Conservation (phyloP, 306 rosid genomes). For the Rosa persica region DNA sequence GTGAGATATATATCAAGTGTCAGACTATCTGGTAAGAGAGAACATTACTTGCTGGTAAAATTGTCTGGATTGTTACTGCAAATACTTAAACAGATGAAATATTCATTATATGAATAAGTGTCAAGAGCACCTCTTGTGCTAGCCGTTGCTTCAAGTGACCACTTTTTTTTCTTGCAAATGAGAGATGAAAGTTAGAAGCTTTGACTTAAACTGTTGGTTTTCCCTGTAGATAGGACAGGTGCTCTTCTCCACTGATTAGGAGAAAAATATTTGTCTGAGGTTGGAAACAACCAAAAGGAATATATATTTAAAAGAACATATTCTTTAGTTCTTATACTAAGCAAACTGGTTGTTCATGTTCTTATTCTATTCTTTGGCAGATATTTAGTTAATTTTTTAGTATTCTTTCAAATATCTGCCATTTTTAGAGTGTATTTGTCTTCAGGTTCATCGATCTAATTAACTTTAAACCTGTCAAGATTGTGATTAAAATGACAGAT, state of each 20-base stretch:
- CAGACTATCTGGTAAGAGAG: not conserved
- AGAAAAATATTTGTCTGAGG: not conserved
- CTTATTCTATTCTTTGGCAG: constrained; percentile 8
- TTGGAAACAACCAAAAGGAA: constrained; percentile 2
- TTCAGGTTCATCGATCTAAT: not conserved
- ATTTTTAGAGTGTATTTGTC: constrained; percentile 17
- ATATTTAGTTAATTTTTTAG: constrained; percentile 4
- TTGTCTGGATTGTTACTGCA: not conserved
- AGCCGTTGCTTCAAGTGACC: constrained; percentile 7
- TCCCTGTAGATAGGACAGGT: constrained; percentile 11
- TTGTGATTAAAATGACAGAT: constrained; percentile 1
- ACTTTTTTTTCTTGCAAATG: not conserved
- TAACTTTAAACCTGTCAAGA: constrained; percentile 20
- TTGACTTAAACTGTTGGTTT: not conserved
- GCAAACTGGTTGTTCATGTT: constrained; percentile 24
- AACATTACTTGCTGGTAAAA: not conserved
- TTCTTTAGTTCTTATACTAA: constrained; percentile 25
- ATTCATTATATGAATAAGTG: not conserved
- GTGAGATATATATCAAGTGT: not conserved
- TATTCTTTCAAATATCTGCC: constrained; percentile 21
- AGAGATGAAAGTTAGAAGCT: not conserved
- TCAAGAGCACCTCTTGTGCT: not conserved
- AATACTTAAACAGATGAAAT: not conserved
- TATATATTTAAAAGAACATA: constrained; percentile 9
- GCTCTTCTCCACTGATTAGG: constrained; percentile 5